Percentiles rank a stretch among this genome's conserved stretches.
These are phyloP conservation scores for Glycine soja DNA, from an alignment of 306 rosid species.

Conservation along the genomic window DNA sequence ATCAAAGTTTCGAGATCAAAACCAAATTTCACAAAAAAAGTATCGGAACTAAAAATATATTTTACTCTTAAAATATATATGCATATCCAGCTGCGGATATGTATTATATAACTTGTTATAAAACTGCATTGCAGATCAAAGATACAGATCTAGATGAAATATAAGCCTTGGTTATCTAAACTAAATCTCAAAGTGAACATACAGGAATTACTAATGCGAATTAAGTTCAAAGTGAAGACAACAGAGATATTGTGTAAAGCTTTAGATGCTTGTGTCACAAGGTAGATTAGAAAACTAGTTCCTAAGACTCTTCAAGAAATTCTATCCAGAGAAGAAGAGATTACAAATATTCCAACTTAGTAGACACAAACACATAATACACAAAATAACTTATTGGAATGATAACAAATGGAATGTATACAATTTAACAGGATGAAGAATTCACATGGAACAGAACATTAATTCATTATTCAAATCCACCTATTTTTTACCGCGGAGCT, in stretches of 20 bases:
- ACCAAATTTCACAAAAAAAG: too few relatives aligned
- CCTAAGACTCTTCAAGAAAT: background rate
- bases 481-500: conserved; percentile 73
- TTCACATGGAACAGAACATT: background rate
- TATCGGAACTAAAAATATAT: too few relatives aligned
- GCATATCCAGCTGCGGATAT: background rate
- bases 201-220: background rate
- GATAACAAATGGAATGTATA: background rate
- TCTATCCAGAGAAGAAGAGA: conserved; percentile 36
- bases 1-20: too few relatives aligned
- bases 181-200: background rate
- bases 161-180: background rate
- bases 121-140: background rate
- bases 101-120: background rate
- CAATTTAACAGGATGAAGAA: background rate
- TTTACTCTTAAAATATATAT: background rate
- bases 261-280: conserved; percentile 3
- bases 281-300: conserved; percentile 3
- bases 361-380: conserved; percentile 7
- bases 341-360: background rate
- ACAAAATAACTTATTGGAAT: conserved; percentile 19
- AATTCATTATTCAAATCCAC: conserved; percentile 41
- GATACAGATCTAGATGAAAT: background rate
- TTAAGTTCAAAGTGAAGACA: background rate
- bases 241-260: background rate